A percentile compares a stretch with the other conserved stretches of the same genome.
These are phyloP conservation scores for Pelargonium myrrhifolium DNA, from an alignment of 441 rosid species.

Conservation along the genomic window DNA sequence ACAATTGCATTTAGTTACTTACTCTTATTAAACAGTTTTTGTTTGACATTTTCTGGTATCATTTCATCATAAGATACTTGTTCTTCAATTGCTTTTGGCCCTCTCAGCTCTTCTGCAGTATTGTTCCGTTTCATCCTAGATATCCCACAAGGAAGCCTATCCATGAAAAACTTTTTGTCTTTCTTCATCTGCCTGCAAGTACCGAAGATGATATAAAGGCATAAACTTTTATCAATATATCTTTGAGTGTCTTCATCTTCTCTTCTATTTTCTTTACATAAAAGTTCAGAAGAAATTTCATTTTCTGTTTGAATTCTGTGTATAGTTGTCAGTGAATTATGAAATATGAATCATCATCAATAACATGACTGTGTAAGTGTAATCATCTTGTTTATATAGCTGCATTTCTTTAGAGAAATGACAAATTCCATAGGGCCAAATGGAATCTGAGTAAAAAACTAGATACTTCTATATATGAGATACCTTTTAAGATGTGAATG, in stretches of 20 bases:
- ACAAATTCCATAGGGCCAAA: not conserved
- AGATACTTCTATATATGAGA: no score
- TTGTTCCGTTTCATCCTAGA: slow-evolving; percentile 40
- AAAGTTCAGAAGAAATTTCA: no score
- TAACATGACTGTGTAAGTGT: not conserved
- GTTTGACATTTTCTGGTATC: slow-evolving; percentile 30
- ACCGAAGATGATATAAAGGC: not conserved
- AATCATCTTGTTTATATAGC: not conserved
- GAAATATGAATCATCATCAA: not conserved
- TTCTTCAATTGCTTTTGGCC: slow-evolving; percentile 19
- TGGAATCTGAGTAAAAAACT: not conserved
- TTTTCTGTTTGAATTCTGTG: no score
- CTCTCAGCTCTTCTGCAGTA: slow-evolving; percentile 33
- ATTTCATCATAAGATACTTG: slow-evolving; percentile 39
- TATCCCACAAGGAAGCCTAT: slow-evolving; percentile 44
- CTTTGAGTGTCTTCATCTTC: no score
- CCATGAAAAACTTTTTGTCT: slow-evolving; percentile 37
- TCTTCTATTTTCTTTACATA: no score
- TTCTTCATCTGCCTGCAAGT: slow-evolving; percentile 36
- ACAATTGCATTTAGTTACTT: slow-evolving; percentile 1
- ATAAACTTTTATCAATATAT: not conserved
- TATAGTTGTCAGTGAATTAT: no score
- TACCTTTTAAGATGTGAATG: no score
- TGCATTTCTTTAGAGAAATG: not conserved
- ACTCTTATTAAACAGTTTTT: slow-evolving; percentile 18